Base-by-base conservation (phyloP, 2,329 filamentous ascomycete species). In the Fusarium sacchari region DNA sequence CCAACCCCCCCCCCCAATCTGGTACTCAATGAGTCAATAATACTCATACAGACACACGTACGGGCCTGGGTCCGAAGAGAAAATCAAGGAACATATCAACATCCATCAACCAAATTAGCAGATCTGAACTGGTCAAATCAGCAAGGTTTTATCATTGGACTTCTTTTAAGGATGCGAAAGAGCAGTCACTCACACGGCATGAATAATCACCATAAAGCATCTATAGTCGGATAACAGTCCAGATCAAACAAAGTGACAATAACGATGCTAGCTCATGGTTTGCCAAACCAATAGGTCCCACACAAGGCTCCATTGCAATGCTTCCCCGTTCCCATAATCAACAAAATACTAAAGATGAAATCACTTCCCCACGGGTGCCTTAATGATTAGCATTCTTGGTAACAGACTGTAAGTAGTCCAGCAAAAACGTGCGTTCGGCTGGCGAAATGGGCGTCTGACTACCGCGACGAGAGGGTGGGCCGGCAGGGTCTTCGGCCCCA, bases 391-490 rank as follows among this genome's bases (percentile, higher is more conserved):
- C 79, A 47, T 78, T 83, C 40, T 83, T 83, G 17, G 86, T 85
- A 6, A 86, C 84, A 32, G 85, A 85, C 72, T 94, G 89, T 76
- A 97, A 83, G 79, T 94, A 96, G 15, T 89, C 92, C 58, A 96
- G 85, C 79, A 97, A 83, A 77, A 96, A 96, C 22, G 87, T 91
- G 79, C 93, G 92, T 75, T 96, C 91, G 1, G 90, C 92, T 0
- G 93, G 89, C 8, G 91, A 92, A 49, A 91, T 90, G 18, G 88
- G 84, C 37, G 86, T 85, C 77, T 88, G 84, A 69, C 86, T 88
- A 24, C 84, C 85, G 17, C 86, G 83, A 44, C 86, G 82, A 42
- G 83, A 83, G 30, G 74, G 80, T 4, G 75, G 65, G 47, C 63
- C 59, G 30, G 36, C 69, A 56, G 65, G 43, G 28, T 84, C 83